These are phyloP conservation scores for Colletotrichum sp. DNA, from an alignment of 2,329 filamentous ascomycete genomes.

Conservation along the genomic window DNA sequence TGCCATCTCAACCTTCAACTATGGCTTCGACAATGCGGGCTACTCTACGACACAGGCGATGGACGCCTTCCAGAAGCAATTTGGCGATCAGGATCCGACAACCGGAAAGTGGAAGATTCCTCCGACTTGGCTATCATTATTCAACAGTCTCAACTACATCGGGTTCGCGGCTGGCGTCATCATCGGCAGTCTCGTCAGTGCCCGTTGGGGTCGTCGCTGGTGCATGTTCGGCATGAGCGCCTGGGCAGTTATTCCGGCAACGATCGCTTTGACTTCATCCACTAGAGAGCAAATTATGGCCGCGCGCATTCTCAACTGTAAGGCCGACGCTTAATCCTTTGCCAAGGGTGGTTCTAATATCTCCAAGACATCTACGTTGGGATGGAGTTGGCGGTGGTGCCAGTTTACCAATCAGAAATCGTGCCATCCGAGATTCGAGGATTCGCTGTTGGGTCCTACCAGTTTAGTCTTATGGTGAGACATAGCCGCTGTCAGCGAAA, in stretches of 20 bases:
- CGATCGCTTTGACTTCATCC: slow-evolving; percentile 35
- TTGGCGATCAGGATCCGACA: slow-evolving; percentile 30
- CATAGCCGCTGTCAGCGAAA: too few species aligned
- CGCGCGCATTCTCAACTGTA: slow-evolving; percentile 38
- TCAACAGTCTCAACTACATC: slow-evolving; percentile 39
- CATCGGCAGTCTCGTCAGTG: slow-evolving; percentile 29
- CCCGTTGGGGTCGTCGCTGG: slow-evolving; percentile 35
- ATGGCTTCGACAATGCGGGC: slow-evolving; percentile 40
- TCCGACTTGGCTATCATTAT: slow-evolving; percentile 37
- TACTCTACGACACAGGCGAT: slow-evolving; percentile 43
- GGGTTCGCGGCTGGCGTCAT: slow-evolving; percentile 33
- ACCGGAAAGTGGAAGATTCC: slow-evolving; percentile 28
- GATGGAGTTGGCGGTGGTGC: slow-evolving; percentile 43
- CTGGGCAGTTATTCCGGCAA: slow-evolving; percentile 37
- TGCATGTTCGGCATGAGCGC: slow-evolving; percentile 42
- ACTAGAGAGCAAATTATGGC: slow-evolving; percentile 36
- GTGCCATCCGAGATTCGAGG: slow-evolving; percentile 34
- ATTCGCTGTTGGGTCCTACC: slow-evolving; percentile 38
- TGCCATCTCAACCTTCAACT: slow-evolving; percentile 41
- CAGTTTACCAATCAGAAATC: slow-evolving; percentile 40
- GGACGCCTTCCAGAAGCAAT: slow-evolving; percentile 37
- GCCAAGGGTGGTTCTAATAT: background rate
- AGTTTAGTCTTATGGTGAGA: slow-evolving; percentile 32
- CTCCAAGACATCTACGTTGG: slow-evolving; percentile 37
- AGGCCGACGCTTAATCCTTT: background rate